These are phyloP conservation scores for Suhomyces choctaworum DNA, from an alignment of 1,139 yeast genomes.

Conservation along the genomic window DNA sequence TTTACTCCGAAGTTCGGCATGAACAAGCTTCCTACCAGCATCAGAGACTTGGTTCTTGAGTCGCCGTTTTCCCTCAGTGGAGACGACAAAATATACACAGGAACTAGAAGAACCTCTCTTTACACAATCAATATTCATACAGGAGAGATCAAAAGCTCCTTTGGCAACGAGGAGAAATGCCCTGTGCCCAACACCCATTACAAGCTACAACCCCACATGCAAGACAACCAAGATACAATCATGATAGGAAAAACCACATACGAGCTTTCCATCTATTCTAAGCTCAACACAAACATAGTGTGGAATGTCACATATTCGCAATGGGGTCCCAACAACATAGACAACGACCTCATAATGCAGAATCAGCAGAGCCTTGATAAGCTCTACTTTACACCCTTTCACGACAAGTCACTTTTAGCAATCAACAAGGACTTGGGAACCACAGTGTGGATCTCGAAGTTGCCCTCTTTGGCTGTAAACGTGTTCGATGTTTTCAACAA, in stretches of 20 bases:
- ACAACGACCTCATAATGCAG: conserved; percentile 61
- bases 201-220: conserved; percentile 14
- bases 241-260: conserved; percentile 54
- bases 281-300: conserved; percentile 53
- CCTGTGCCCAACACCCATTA: conserved; percentile 29
- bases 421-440: conserved; percentile 64
- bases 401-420: conserved; percentile 69
- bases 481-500: conserved; percentile 68
- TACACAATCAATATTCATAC: conserved; percentile 72
- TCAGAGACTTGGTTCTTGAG: conserved; percentile 73
- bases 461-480: conserved; percentile 67
- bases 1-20: conserved; percentile 79
- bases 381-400: conserved; percentile 79
- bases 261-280: conserved; percentile 53
- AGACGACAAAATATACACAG: conserved; percentile 89
- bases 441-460: conserved; percentile 75
- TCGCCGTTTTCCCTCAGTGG: conserved; percentile 82
- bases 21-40: conserved; percentile 78
- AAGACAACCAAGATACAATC: conserved; percentile 29
- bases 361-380: conserved; percentile 61
- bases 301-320: conserved; percentile 89
- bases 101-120: conserved; percentile 73
- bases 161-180: conserved; percentile 51
- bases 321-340: conserved; percentile 93
- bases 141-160: conserved; percentile 74